A percentile compares a stretch with the other conserved stretches of the same genome.
Conservation (phyloP, 1,284 basidiomycete species). For the Paramarasmius palmivorus region DNA sequence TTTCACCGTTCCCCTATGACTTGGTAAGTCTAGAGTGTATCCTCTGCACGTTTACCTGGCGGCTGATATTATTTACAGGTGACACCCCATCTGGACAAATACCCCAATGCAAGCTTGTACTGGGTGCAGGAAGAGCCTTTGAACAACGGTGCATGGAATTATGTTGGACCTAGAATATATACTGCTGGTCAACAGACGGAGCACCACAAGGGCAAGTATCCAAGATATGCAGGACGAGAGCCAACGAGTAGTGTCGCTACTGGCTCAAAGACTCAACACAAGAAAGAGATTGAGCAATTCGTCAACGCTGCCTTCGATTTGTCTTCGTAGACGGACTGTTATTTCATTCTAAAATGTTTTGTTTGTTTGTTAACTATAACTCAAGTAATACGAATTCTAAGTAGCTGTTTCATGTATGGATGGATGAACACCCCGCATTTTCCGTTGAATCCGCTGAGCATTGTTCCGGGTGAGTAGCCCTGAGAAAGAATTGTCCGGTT, state of each 20-base stretch:
- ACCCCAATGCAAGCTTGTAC: conserved; percentile 90
- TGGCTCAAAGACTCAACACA: conserved; percentile 73
- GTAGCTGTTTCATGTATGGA: too few species aligned
- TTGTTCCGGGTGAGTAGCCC: too few species aligned
- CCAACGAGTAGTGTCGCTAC: conserved; percentile 90
- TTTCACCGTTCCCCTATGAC: conserved; percentile 97
- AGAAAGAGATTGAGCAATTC: conserved; percentile 83
- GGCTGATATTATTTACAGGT: conserved; percentile 42
- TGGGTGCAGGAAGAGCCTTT: conserved; percentile 94
- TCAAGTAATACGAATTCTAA: too few species aligned
- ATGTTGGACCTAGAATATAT: conserved; percentile 87
- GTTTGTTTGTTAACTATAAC: too few species aligned
- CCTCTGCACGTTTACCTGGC: conserved; percentile 8
- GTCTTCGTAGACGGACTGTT: conserved; percentile 19
- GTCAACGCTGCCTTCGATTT: conserved; percentile 55
- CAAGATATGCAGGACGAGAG: conserved; percentile 83
- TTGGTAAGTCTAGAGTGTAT: conserved; percentile 46
- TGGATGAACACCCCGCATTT: too few species aligned
- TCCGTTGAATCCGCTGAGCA: too few species aligned
- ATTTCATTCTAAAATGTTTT: too few species aligned
- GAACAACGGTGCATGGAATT: conserved; percentile 94
- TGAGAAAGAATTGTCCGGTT: too few species aligned
- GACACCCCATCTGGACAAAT: conserved; percentile 90
- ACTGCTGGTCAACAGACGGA: conserved; percentile 83
- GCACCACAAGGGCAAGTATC: conserved; percentile 90